Conservation (phyloP, 805 yeast species). For the Candida sakaeoensis region DNA sequence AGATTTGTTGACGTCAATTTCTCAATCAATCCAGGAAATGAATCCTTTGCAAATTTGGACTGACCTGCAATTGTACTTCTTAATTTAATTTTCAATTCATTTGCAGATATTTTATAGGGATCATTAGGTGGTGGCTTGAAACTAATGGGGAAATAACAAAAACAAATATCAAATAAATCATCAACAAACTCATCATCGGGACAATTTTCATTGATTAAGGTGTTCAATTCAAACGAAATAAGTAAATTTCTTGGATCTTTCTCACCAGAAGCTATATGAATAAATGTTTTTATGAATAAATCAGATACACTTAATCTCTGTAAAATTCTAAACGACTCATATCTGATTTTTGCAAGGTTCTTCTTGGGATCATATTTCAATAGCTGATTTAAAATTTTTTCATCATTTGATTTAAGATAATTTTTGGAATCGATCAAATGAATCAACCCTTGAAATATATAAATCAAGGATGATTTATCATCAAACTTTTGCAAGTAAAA, state of each 20-base stretch:
- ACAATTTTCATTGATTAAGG: conserved; percentile 40
- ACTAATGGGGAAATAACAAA: conserved; percentile 95
- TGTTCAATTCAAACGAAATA: conserved; percentile 58
- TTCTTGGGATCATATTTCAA: conserved; percentile 51
- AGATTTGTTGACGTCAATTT: conserved; percentile 76
- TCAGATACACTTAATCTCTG: conserved; percentile 32
- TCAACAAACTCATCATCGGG: conserved; percentile 38
- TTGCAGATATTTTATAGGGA: conserved; percentile 76
- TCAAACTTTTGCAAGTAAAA: conserved; percentile 67
- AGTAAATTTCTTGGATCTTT: conserved; percentile 90
- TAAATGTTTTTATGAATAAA: conserved; percentile 51
- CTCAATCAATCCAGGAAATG: conserved; percentile 73
- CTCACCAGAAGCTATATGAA: conserved; percentile 77
- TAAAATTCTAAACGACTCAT: conserved; percentile 52
- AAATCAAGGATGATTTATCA: conserved; percentile 53
- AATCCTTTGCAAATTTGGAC: conserved; percentile 61
- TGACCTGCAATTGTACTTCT: conserved; percentile 62
- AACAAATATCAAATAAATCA: conserved; percentile 80
- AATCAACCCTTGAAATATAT: conserved; percentile 51
- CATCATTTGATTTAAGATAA: conserved; percentile 34
- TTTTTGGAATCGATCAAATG: conserved; percentile 51
- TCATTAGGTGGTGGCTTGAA: conserved; percentile 91
- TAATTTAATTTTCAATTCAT: conserved; percentile 61
- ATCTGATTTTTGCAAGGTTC: conserved; percentile 60
- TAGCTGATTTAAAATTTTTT: conserved; percentile 34